Base-by-base conservation (phyloP, 2,329 filamentous ascomycete genomes). In the Colletotrichum lupini region DNA sequence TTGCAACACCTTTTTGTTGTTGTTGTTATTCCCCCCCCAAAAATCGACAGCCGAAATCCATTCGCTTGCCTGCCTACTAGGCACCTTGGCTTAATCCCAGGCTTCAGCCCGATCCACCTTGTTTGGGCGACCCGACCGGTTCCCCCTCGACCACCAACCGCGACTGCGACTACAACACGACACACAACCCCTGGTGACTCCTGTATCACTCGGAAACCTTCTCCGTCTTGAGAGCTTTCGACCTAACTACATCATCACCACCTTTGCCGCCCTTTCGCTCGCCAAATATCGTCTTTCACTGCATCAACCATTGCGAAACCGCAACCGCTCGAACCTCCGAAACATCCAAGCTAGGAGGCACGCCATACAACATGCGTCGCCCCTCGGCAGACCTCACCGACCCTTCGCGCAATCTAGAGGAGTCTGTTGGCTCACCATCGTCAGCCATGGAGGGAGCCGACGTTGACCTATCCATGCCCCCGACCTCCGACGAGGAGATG, bases 301-400 rank as follows among this genome's bases (percentile, higher is more conserved):
- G 14, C 6, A 35, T 22, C 49, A n/a, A 58, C 30, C 24, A 37
- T 35, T 28, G 52, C 68, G 68, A 62, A 49, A 72, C 68, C 53
- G 32, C 60, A 72, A 61, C 53, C 62, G 22, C 35, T 62, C 68
- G 52, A 67, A 67, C 37, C 37, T 49, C 30, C 68, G 53, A 35
- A 61, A 49, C 61, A 26, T 63, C 22, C 14, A 63, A 67, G 58
- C 52, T 60, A 62, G 63, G 53, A 62, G 63, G 59, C 72, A 63
- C 72, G 63, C 64, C 71, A 67, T 55, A 19, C 77, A 83, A 75
- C 67, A 86, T 87, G 86, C 84, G 82, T 78, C 84, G 83, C 75
- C 79, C 79, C 67, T 85, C 85, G 30, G 70, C 79, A 72, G 83
- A 86, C 76, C 74, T 86, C 64, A 80, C 82, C 59, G 85, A 87